Evolutionary conservation across 345 rosid genomes (phyloP), one percentile per base, ranked within the genome.

Genomic region (Linum usitatissimum): DNA sequence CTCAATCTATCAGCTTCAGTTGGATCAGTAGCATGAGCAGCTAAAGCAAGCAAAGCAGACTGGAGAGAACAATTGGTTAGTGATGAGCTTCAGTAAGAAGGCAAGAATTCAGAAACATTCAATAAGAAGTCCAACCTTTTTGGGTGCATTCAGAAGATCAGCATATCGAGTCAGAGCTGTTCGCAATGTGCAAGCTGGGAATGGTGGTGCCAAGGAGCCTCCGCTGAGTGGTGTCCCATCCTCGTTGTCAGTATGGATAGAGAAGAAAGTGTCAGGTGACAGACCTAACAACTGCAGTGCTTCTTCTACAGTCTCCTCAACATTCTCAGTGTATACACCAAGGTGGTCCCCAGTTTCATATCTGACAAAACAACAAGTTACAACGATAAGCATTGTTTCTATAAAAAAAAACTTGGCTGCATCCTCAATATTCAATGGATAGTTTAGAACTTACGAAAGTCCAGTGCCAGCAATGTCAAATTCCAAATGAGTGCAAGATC

Each of bases 301-400:
- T 78, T 90, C 99, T 64, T 86, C 99, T n/a, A 90, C 97, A 57
- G 76, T 75, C 73, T 94, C 99, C 18, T 62, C 75, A 55, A 78
- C 66, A 59, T 94, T 94, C 64, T 90, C 95, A 69, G 85, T 74
- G 69, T 73, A 81, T 36, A 94, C 99, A 70, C 96, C 99, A 68
- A 90, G 90, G 68, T 92, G 99, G 80, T 92, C 99, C 64, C 99
- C 99, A 2, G 97, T 87, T 79, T 86, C 99, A 74, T 94, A 94
- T 55, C 99, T 94, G 86, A 71, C 20, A 66, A 38, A 68, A 38
- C 72, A 70, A 64, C 3, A 14, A 45, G 51, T 45, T 45, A 8
- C 4, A 66, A 45, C 4, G 34, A 63, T 68, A 23, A 64, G 68
- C 1, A 54, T 18, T 1, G 42, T 38, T 55, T 62, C 30, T 31